phyloP scores from a whole-genome alignment of 2,329 filamentous ascomycete species.

The Verticillium nubilum region DNA sequence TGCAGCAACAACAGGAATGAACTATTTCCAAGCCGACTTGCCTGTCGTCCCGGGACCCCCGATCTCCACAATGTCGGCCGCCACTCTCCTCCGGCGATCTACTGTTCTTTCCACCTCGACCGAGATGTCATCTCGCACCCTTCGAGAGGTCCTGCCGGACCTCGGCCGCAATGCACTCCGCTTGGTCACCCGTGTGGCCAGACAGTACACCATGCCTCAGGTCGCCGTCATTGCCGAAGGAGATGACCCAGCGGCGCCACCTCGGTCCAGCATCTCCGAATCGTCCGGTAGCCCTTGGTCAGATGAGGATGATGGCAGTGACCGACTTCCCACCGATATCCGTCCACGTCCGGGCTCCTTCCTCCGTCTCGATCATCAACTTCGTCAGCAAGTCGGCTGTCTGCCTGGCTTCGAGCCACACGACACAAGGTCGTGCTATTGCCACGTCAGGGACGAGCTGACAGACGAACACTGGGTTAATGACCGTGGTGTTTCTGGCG shows the following conservation, averaged over 20 bases:
- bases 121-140: constrained; percentile 28
- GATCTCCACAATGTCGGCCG: background rate
- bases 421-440: constrained; percentile 20
- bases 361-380: constrained; percentile 25
- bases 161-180: constrained; percentile 26
- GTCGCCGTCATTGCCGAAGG: constrained; percentile 11
- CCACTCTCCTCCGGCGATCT: constrained; percentile 22
- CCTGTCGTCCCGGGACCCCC: background rate
- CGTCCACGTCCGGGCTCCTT: constrained; percentile 44
- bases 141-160: constrained; percentile 24
- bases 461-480: constrained; percentile 22
- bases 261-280: constrained; percentile 7
- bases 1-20: background rate
- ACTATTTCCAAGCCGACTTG: background rate
- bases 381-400: constrained; percentile 13
- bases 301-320: constrained; percentile 18
- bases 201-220: constrained; percentile 28
- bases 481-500: constrained; percentile 15
- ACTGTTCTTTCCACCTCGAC: constrained; percentile 33
- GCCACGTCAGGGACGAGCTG: constrained; percentile 18
- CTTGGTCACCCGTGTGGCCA: constrained; percentile 32
- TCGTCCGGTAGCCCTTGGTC: constrained; percentile 18
- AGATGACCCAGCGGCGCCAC: constrained; percentile 17
- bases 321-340: constrained; percentile 7
- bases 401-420: constrained; percentile 14